These are phyloP conservation scores for Backusella mclennaniae DNA, from an alignment of 192 early-diverging fungal species.

Conservation along the genomic window DNA sequence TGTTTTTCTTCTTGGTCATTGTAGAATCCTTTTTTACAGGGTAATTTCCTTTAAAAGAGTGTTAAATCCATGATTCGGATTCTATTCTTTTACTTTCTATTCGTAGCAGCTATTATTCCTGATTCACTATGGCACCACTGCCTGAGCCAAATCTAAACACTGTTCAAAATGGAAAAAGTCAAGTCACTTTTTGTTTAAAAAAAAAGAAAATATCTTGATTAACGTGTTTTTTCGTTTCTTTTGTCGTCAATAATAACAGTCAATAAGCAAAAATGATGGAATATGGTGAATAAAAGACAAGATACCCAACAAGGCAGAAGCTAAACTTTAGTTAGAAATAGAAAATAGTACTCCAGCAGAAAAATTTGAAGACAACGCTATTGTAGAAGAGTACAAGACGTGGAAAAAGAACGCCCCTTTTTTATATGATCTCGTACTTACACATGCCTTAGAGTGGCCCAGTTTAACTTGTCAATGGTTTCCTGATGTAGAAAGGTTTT, in stretches of 20 bases:
- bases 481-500: constrained; percentile 84
- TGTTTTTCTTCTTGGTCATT: neutral
- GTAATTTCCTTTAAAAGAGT: neutral
- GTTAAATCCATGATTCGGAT: neutral
- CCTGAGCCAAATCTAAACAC: neutral
- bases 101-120: neutral
- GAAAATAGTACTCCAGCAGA: neutral
- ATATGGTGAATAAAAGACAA: neutral
- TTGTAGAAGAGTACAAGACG: constrained; percentile 97
- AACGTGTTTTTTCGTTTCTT: neutral
- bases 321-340: neutral
- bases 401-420: constrained; percentile 99
- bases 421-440: constrained; percentile 95
- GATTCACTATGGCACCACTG: too few relatives aligned
- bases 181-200: constrained; percentile 4
- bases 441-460: constrained; percentile 99
- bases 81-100: neutral
- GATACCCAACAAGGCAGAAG: neutral
- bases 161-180: neutral
- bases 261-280: neutral
- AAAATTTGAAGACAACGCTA: constrained; percentile 69
- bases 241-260: neutral
- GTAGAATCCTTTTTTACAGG: neutral
- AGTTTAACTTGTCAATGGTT: constrained; percentile 98
- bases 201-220: neutral